A percentile compares a stretch with the other conserved stretches of the same genome.
These are phyloP conservation scores for Hirsutella thompsonii DNA, from an alignment of 2,329 filamentous ascomycete genomes.

Conservation along the genomic window DNA sequence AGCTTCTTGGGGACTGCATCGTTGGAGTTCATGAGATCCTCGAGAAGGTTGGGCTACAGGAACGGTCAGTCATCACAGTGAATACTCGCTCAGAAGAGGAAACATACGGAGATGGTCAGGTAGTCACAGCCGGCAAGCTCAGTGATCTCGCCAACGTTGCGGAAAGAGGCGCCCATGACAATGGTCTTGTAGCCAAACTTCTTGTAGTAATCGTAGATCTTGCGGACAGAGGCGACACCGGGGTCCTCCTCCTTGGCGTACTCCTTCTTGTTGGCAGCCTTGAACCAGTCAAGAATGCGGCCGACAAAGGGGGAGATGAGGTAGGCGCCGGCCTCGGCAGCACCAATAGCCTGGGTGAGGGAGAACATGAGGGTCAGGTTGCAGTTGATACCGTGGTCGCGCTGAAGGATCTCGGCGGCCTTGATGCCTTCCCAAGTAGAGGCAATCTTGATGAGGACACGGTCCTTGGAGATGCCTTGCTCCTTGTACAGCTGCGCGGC, in stretches of 20 bases:
- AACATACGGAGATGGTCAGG: constrained; percentile 83
- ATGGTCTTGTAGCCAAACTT: constrained; percentile 98
- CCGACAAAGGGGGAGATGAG: constrained; percentile 99
- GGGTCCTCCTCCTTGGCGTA: constrained; percentile 86
- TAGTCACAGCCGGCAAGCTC: constrained; percentile 98
- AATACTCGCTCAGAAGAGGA: constrained; percentile 1
- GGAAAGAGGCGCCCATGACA: constrained; percentile 99
- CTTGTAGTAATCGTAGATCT: constrained; percentile 99
- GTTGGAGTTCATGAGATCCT: constrained; percentile 80
- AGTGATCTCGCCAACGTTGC: constrained; percentile 90
- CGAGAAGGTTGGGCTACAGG: constrained; percentile 71
- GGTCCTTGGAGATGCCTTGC: constrained; percentile 83
- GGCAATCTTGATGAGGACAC: constrained; percentile 95
- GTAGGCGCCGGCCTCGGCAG: constrained; percentile 88
- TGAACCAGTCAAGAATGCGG: constrained; percentile 99
- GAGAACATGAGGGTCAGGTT: constrained; percentile 99
- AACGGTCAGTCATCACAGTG: constrained; percentile 7
- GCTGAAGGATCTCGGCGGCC: constrained; percentile 92
- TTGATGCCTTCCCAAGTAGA: constrained; percentile 99
- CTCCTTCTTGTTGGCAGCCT: constrained; percentile 88
- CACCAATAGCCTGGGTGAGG: constrained; percentile 82
- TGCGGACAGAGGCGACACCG: constrained; percentile 84
- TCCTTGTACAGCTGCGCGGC: constrained; percentile 74
- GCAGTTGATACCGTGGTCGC: constrained; percentile 91
- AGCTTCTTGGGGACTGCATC: constrained; percentile 87